These are phyloP conservation scores for Adansonia madagascariensis DNA, from an alignment of 441 rosid species.

Conservation along the genomic window DNA sequence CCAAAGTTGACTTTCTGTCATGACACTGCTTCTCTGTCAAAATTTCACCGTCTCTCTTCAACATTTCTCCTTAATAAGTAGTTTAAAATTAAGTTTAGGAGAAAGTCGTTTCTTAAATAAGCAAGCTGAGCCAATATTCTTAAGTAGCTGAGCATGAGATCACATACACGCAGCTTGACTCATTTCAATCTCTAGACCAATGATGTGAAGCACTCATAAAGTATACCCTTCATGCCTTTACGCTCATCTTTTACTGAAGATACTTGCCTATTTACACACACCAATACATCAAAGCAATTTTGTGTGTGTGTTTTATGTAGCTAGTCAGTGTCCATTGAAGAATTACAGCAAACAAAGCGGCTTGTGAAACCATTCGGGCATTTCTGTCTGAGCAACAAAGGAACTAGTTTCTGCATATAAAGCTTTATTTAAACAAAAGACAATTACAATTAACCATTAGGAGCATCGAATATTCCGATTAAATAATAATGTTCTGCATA, in stretches of 20 bases:
- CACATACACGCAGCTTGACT: not conserved
- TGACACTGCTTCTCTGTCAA: slow-evolving; percentile 17
- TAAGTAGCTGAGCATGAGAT: not conserved
- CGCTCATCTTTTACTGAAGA: not conserved
- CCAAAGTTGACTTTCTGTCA: slow-evolving; percentile 9
- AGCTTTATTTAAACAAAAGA: slow-evolving; percentile 1
- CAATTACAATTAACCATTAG: slow-evolving; percentile 10
- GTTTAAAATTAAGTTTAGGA: not conserved
- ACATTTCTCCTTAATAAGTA: slow-evolving; percentile 11
- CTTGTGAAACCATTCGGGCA: not conserved
- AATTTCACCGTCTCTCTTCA: not conserved
- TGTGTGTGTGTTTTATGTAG: not conserved
- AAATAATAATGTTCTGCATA: slow-evolving; percentile 8
- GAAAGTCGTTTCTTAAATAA: not conserved
- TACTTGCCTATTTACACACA: not conserved
- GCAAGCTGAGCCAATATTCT: not conserved
- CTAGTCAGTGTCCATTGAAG: not conserved
- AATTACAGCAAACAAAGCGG: not conserved
- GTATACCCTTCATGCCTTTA: not conserved
- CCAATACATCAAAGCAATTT: not conserved
- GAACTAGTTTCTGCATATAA: not conserved
- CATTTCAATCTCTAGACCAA: not conserved
- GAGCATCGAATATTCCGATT: not conserved
- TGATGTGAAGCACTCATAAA: not conserved
- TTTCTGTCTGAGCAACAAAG: not conserved